A percentile compares a stretch with the other conserved stretches of the same genome.
These are phyloP conservation scores for Mallotus japonicus DNA, from an alignment of 441 rosid species.

Conservation along the genomic window DNA sequence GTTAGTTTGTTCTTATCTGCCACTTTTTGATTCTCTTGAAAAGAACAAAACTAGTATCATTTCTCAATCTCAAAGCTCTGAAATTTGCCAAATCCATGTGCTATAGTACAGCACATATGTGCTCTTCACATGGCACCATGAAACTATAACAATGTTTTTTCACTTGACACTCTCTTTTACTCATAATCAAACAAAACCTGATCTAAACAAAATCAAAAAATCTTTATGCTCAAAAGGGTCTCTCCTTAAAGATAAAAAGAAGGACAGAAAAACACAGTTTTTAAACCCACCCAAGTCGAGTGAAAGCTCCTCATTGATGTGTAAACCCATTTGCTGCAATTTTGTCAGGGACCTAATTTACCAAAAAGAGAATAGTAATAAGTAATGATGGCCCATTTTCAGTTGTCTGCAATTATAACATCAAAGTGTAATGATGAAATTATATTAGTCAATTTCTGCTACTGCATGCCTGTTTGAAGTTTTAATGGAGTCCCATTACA, in stretches of 20 bases:
- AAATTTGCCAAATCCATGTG: constrained; percentile 39
- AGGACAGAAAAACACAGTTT: not conserved
- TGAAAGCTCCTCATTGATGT: not conserved
- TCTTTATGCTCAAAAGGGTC: not conserved
- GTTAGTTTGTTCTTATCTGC: constrained; percentile 25
- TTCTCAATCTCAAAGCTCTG: constrained; percentile 30
- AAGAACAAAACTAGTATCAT: constrained; percentile 12
- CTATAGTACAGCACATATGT: constrained; percentile 8
- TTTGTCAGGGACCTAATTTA: constrained; percentile 15
- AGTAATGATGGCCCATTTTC: constrained; percentile 41
- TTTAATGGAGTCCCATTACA: constrained; percentile 29
- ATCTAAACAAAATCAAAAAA: not conserved
- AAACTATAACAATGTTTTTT: not conserved
- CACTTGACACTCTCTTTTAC: not conserved
- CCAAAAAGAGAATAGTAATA: constrained; percentile 9
- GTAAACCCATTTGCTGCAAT: not conserved
- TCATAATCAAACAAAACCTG: constrained; percentile 2
- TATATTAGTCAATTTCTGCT: constrained; percentile 15
- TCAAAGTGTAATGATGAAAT: constrained; percentile 18
- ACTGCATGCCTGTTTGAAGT: not conserved
- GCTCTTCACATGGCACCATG: constrained; percentile 30
- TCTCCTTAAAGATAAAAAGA: not conserved
- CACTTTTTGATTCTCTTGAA: constrained; percentile 31
- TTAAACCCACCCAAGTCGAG: not conserved
- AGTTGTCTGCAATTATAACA: constrained; percentile 32